phyloP scores from a whole-genome alignment of 441 rosid genomes.

The Capsella rubella region DNA sequence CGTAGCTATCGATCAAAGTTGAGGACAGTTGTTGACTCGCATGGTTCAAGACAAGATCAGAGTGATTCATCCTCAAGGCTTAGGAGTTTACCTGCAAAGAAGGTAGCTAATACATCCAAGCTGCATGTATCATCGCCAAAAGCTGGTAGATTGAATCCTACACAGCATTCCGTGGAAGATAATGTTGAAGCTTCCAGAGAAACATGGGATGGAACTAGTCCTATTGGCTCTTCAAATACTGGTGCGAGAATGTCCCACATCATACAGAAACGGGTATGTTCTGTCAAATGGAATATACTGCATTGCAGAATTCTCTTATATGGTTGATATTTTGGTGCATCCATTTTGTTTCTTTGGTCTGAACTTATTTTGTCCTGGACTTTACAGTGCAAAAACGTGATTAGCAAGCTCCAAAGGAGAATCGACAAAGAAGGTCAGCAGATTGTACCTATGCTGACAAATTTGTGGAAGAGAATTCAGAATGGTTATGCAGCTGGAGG shows the following conservation, averaged over 20 bases:
- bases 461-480: constrained; percentile 90
- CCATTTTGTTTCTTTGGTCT: constrained; percentile 16
- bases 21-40: constrained; percentile 66
- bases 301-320: constrained; percentile 22
- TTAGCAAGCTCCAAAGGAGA: constrained; percentile 91
- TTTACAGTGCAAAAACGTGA: constrained; percentile 88
- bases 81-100: constrained; percentile 74
- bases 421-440: constrained; percentile 95
- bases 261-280: constrained; percentile 88
- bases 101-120: constrained; percentile 72
- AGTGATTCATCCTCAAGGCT: constrained; percentile 70
- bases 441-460: constrained; percentile 90
- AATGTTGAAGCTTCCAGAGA: constrained; percentile 66
- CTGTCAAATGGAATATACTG: constrained; percentile 17
- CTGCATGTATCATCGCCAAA: constrained; percentile 67
- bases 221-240: constrained; percentile 60
- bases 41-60: constrained; percentile 68
- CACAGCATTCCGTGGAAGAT: constrained; percentile 63
- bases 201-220: constrained; percentile 72
- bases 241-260: constrained; percentile 78
- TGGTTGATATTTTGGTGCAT: constrained; percentile 15
- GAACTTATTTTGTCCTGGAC: constrained; percentile 7
- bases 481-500: constrained; percentile 67
- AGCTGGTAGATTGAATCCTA: constrained; percentile 67
- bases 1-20: constrained; percentile 71